Percentiles rank a stretch among this genome's conserved stretches.
Conservation (phyloP, 2,329 filamentous ascomycete species). For the Xylariaceae sp. region DNA sequence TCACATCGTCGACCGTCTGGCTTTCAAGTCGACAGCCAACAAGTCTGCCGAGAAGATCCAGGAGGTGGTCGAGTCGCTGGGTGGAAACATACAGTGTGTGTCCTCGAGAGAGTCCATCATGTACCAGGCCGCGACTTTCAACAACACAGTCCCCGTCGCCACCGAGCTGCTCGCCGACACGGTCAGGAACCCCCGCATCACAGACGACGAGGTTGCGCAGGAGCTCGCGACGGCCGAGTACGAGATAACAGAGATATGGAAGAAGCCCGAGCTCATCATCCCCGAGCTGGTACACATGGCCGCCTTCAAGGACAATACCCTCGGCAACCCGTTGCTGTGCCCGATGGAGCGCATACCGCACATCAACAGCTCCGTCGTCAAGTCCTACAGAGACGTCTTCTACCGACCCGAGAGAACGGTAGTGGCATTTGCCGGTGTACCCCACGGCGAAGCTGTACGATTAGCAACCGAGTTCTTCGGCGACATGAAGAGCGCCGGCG, state of each 20-base stretch:
- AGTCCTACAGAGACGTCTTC: constrained; percentile 75
- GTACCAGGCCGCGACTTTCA: constrained; percentile 99
- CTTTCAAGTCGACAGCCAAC: constrained; percentile 80
- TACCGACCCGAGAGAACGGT: constrained; percentile 89
- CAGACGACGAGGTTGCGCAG: constrained; percentile 76
- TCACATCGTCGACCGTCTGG: constrained; percentile 91
- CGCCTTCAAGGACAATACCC: constrained; percentile 90
- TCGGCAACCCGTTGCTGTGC: constrained; percentile 89
- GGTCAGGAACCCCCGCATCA: constrained; percentile 78
- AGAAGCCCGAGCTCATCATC: constrained; percentile 90
- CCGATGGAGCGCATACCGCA: constrained; percentile 72
- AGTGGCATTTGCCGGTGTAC: constrained; percentile 87
- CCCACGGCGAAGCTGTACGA: constrained; percentile 72
- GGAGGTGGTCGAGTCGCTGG: constrained; percentile 78
- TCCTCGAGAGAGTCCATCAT: constrained; percentile 94
- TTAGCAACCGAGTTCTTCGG: constrained; percentile 84
- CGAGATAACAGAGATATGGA: constrained; percentile 96
- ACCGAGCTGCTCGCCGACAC: constrained; percentile 87
- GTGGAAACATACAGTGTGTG: constrained; percentile 94
- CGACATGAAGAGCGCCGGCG: constrained; percentile 64
- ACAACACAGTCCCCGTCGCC: constrained; percentile 78
- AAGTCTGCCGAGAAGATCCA: constrained; percentile 78
- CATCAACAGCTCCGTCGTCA: constrained; percentile 69
- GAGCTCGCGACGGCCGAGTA: constrained; percentile 91
- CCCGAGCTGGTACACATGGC: constrained; percentile 94